Percentiles rank a stretch among this genome's conserved stretches.
These are phyloP conservation scores for Aspergillus homomorphus DNA, from an alignment of 495 filamentous ascomycete species.

Conservation along the genomic window DNA sequence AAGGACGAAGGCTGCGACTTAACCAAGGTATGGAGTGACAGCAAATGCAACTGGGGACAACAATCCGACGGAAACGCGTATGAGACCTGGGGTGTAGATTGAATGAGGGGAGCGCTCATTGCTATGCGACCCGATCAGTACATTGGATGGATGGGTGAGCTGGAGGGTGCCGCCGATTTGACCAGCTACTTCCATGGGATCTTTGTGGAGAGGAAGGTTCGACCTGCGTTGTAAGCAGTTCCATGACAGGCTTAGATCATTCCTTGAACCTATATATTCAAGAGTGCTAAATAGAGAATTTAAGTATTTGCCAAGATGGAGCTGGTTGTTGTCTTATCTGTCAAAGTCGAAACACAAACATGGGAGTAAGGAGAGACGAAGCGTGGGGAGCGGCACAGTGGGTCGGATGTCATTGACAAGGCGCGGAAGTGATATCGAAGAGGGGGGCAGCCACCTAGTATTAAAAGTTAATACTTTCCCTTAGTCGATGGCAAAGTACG, in stretches of 20 bases:
- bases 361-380: not conserved
- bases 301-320: not conserved
- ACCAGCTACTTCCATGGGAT: conserved; percentile 30
- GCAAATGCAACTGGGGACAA: conserved; percentile 54
- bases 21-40: conserved; percentile 63
- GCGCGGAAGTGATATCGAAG: not conserved
- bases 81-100: conserved; percentile 57
- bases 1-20: conserved; percentile 57
- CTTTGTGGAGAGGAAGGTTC: conserved; percentile 4
- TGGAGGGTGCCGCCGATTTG: conserved; percentile 50
- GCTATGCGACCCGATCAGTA: conserved; percentile 61
- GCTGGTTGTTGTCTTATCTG: not conserved
- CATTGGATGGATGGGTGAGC: conserved; percentile 56
- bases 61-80: conserved; percentile 56
- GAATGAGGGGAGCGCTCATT: conserved; percentile 56
- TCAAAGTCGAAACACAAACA: not conserved
- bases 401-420: conserved; percentile 14
- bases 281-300: not conserved
- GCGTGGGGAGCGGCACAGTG: not conserved
- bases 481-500: conserved; percentile 10
- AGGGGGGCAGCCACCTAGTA: not conserved
- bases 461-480: not conserved
- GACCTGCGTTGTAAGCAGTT: not conserved
- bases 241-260: not conserved
- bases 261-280: not conserved